Percentiles rank a stretch among this genome's conserved stretches.
These are phyloP conservation scores for Ascocoryne sarcoides DNA, from an alignment of 2,329 filamentous ascomycete genomes.

Conservation along the genomic window DNA sequence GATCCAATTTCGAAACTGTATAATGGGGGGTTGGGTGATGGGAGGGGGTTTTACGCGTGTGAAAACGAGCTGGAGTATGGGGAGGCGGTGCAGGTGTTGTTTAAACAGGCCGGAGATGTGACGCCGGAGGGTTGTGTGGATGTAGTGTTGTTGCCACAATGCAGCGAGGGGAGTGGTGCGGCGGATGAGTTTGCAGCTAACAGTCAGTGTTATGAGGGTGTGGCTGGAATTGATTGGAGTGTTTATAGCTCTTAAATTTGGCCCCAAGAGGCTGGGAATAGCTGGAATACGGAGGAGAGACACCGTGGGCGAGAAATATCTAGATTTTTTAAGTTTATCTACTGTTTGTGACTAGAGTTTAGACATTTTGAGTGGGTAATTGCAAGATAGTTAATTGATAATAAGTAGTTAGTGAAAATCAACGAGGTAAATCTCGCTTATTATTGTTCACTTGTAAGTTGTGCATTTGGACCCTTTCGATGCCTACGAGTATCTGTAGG, in stretches of 20 bases:
- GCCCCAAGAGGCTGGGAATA: too few species aligned
- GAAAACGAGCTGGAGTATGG: slow-evolving; percentile 36
- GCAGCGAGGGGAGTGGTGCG: slow-evolving; percentile 30
- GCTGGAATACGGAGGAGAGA: too few species aligned
- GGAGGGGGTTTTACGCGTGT: slow-evolving; percentile 38
- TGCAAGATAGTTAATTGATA: too few species aligned
- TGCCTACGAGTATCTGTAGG: too few species aligned
- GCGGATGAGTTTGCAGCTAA: slow-evolving; percentile 34
- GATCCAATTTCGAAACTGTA: slow-evolving; percentile 28
- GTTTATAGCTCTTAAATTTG: slow-evolving; percentile 21
- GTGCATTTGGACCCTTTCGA: too few species aligned
- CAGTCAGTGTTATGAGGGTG: slow-evolving; percentile 35
- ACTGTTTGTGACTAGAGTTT: too few species aligned
- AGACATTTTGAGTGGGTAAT: too few species aligned
- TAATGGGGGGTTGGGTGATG: slow-evolving; percentile 21
- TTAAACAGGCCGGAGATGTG: slow-evolving; percentile 31
- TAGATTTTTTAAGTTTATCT: too few species aligned
- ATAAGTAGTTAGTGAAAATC: too few species aligned
- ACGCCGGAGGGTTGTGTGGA: slow-evolving; percentile 35
- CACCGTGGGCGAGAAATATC: too few species aligned
- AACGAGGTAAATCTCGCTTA: too few species aligned
- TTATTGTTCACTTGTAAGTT: too few species aligned
- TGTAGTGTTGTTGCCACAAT: slow-evolving; percentile 37
- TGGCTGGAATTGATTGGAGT: slow-evolving; percentile 32
- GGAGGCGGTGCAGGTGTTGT: slow-evolving; percentile 28